Evolutionary conservation across 257 asterid species (phyloP).

Genomic region (Fraxinus pennsylvanica): DNA sequence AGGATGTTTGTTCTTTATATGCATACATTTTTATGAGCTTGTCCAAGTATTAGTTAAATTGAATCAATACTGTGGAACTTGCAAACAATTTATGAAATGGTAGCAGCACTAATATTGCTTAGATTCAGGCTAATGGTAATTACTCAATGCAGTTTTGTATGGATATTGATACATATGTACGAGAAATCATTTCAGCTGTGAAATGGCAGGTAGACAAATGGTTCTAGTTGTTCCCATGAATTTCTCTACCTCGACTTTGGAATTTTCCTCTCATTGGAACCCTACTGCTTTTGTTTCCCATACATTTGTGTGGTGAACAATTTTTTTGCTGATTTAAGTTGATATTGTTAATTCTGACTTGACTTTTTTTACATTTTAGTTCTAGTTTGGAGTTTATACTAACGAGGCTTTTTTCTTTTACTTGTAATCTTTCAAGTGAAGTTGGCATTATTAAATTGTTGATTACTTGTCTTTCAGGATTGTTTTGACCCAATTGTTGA

Average conservation of each 20-base stretch:
- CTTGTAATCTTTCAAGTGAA: not conserved
- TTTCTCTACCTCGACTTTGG: not conserved
- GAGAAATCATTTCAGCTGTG: conserved; percentile 2
- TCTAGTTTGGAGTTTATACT: not conserved
- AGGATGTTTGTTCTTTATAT: not conserved
- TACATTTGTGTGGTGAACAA: not conserved
- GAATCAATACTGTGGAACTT: not conserved
- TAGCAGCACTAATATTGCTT: not conserved
- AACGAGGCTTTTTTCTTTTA: not conserved
- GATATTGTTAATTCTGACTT: not conserved
- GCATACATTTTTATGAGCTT: not conserved
- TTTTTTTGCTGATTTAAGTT: conserved; percentile 1
- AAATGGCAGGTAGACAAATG: conserved; percentile 7
- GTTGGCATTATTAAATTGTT: conserved; percentile 21
- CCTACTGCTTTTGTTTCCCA: not conserved
- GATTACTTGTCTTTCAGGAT: conserved; percentile 60
- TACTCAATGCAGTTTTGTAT: not conserved
- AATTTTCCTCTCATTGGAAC: conserved; percentile 2
- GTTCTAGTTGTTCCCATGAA: conserved; percentile 4
- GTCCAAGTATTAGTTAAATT: not conserved
- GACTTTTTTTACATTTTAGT: not conserved
- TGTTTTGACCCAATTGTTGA: conserved; percentile 92
- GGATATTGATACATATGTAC: conserved; percentile 12
- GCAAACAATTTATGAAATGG: not conserved
- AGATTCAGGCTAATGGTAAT: not conserved